Base-by-base conservation (phyloP, 2,329 filamentous ascomycete genomes). In the Monilinia vaccinii-corymbosi region DNA sequence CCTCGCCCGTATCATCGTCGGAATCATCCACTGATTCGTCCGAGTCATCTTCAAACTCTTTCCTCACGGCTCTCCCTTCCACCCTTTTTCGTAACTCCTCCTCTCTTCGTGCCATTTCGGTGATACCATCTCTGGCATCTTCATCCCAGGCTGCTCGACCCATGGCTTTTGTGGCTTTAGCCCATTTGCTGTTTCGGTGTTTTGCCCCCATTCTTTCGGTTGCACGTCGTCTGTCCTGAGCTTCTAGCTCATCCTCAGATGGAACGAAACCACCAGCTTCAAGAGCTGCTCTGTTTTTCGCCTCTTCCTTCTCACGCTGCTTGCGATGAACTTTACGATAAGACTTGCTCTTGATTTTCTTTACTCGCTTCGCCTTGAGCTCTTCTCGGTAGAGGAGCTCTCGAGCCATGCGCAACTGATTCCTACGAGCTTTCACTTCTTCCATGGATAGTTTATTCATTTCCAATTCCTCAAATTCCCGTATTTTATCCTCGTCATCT, bases 341-440 rank as follows among this genome's bases (percentile, higher is more conserved):
- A 0, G 91, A 84, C 74, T 97, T 99, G 72, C 89, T 95, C 80
- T 99, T 99, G 77, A 99, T 99, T 78, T 97, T 97, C 77, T 97
- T 96, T 75, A 99, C 91, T 28, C 94, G 87, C 75, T 92, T 95
- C 9, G 91, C 84, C 60, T 91, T 87, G 47, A 91, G 86, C 70
- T 95, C 88, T 74, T 97, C 93, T 13, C 92, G 83, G 68, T 95
- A 96, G 65, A 93, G 81, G 9, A 96, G 76, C 69, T 97, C 93
- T 66, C 94, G 82, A 64, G 89, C 85, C 72, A 85, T 86, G 14
- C 94, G 86, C 60, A 93, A 81, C 70, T 92, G 85, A 51, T 86
- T 84, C 60, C 86, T 81, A 28, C 89, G 80, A 51, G 86, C 87
- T 71, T 86, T 82, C 31, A 90, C 83, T 67, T 91, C 88, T 70